A percentile compares a stretch with the other conserved stretches of the same genome.
Conservation (phyloP, 2,329 filamentous ascomycete species). For the Ustilaginoidea virens region DNA sequence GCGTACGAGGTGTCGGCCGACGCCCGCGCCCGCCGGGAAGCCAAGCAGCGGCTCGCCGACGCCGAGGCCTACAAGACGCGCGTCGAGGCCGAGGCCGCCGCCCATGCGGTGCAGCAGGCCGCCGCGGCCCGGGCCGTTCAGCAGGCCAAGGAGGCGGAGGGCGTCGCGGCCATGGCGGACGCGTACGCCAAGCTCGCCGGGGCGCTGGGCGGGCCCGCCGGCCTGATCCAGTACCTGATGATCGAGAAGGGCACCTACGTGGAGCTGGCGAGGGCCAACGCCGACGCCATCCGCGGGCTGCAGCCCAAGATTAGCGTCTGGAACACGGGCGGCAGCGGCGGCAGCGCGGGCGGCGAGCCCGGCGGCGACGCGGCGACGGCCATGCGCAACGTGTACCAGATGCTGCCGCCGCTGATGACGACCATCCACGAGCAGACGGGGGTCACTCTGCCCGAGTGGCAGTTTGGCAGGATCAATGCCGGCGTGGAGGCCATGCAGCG, state of each 20-base stretch:
- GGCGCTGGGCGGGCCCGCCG: slow-evolving; percentile 64
- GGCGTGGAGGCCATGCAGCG: slow-evolving; percentile 16
- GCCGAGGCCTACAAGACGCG: slow-evolving; percentile 34
- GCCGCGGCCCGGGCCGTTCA: slow-evolving; percentile 44
- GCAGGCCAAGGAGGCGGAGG: slow-evolving; percentile 62
- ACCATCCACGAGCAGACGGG: slow-evolving; percentile 86
- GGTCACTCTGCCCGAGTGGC: slow-evolving; percentile 66
- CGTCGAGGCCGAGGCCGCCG: slow-evolving; percentile 26
- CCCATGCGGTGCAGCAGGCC: slow-evolving; percentile 25
- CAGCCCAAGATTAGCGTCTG: slow-evolving; percentile 84
- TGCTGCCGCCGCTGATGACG: slow-evolving; percentile 63
- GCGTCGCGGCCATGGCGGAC: slow-evolving; percentile 60
- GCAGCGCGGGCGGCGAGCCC: slow-evolving; percentile 23
- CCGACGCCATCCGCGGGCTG: slow-evolving; percentile 56
- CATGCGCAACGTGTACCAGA: slow-evolving; percentile 73
- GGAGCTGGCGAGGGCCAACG: slow-evolving; percentile 64
- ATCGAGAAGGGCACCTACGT: slow-evolving; percentile 69
- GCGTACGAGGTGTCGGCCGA: slow-evolving; percentile 52
- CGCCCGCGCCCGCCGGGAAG: slow-evolving; percentile 38
- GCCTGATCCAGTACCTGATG: slow-evolving; percentile 76
- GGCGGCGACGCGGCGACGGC: slow-evolving; percentile 36
- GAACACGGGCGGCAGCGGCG: slow-evolving; percentile 52
- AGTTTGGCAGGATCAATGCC: slow-evolving; percentile 35
- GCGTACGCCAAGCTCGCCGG: slow-evolving; percentile 59
- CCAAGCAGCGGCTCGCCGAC: slow-evolving; percentile 35